phyloP scores from a whole-genome alignment of 495 filamentous ascomycete genomes.

The Aspergillus heteromorphus region DNA sequence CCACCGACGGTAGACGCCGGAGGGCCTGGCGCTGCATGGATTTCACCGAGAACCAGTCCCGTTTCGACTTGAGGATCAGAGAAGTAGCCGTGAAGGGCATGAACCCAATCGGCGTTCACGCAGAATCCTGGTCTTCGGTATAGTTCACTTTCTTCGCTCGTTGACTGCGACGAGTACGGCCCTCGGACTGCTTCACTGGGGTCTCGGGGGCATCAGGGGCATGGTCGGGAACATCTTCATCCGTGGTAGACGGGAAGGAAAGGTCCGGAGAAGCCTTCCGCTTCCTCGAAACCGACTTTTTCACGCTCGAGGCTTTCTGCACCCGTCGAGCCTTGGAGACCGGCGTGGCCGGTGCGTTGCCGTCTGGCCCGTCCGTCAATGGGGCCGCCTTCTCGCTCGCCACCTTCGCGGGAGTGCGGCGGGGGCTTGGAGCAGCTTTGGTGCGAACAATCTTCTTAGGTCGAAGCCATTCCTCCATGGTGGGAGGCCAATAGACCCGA shows the following conservation, averaged over 20 bases:
- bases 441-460: slow-evolving; percentile 70
- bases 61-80: too few relatives aligned
- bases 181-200: slow-evolving; percentile 8
- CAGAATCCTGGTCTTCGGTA: slow-evolving; percentile 34
- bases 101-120: too few relatives aligned
- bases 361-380: background rate
- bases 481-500: slow-evolving; percentile 86
- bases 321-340: slow-evolving; percentile 18
- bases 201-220: slow-evolving; percentile 15
- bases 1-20: too few relatives aligned
- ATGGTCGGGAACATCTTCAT: slow-evolving; percentile 20
- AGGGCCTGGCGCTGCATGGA: background rate
- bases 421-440: slow-evolving; percentile 33
- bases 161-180: slow-evolving; percentile 24
- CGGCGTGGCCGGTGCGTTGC: slow-evolving; percentile 14
- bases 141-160: slow-evolving; percentile 44
- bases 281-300: slow-evolving; percentile 27
- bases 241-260: slow-evolving; percentile 23
- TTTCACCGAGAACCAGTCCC: too few relatives aligned
- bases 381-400: slow-evolving; percentile 8
- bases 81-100: too few relatives aligned
- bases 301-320: slow-evolving; percentile 16
- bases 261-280: slow-evolving; percentile 28
- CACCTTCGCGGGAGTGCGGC: slow-evolving; percentile 16
- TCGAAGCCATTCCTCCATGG: slow-evolving; percentile 85